A percentile compares a stretch with the other conserved stretches of the same genome.
These are phyloP conservation scores for Piromyces sp. DNA, from an alignment of 192 early-diverging fungal species.

Conservation along the genomic window DNA sequence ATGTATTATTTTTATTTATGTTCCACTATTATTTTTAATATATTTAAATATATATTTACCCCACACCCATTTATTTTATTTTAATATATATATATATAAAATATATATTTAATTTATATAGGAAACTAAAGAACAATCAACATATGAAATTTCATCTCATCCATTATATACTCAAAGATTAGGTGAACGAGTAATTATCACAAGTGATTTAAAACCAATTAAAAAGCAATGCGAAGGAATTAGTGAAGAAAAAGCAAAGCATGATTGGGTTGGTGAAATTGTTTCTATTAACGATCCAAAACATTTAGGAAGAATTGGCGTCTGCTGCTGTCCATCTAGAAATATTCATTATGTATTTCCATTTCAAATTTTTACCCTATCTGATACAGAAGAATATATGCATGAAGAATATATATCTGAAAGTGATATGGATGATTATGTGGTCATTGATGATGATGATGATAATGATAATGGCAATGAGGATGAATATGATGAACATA, in stretches of 20 bases:
- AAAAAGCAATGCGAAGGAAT: background rate
- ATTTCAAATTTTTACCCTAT: background rate
- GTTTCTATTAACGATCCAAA: background rate
- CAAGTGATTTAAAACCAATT: background rate
- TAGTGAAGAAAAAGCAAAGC: background rate
- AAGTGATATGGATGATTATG: background rate
- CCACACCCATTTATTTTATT: no score
- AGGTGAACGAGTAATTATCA: background rate
- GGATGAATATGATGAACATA: conserved; percentile 3
- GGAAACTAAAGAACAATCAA: background rate
- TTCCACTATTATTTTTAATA: no score
- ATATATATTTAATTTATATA: background rate
- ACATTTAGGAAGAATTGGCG: background rate
- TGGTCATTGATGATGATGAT: background rate
- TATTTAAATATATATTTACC: no score
- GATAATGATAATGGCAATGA: background rate
- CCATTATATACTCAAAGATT: background rate
- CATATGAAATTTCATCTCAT: background rate
- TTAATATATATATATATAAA: no score
- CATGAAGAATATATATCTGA: background rate
- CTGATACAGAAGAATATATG: background rate
- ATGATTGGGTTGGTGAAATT: background rate
- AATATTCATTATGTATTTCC: background rate
- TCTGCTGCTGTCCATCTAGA: background rate
- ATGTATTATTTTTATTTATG: no score